Base-by-base conservation (phyloP, 768 basidiomycete genomes). In the Tubosaeta brunneosetosa region DNA sequence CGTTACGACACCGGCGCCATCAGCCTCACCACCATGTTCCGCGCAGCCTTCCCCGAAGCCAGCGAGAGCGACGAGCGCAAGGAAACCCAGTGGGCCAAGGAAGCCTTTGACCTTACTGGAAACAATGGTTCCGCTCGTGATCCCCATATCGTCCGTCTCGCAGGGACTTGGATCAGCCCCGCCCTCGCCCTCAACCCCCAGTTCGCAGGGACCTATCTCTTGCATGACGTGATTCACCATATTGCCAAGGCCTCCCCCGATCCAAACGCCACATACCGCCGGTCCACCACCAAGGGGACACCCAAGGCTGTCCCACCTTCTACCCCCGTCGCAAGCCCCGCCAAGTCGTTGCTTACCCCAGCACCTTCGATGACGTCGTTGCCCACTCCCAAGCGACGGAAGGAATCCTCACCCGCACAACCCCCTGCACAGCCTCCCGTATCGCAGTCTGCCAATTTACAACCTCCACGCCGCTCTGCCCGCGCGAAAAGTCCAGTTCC, bases 1-100 rank as follows among this genome's bases (percentile, higher is more conserved):
- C 84, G 94, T 50, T 94, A 89, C 61, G 94, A 97, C 71, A 95
- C 94, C 3, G 86, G 89, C 53, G 92, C 92, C 17, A 81, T 97
- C 71, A 89, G 86, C 57, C 80, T 94, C 10, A 95, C 94, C 10
- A 95, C 94, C 51, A 95, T 97, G 93, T 95, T 90, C 74, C 89
- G 93, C 53, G 93, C 93, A 8, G 92, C 92, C 0, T 97, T 92
- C 69, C 94, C 94, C 10, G 81, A 77, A 36, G 88, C 92, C 4
- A 73, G 75, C 40, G 90, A 93, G 2, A 73, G 77, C 44, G 83
- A 86, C 16, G 94, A 97, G 69, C 85, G 81, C 67, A 72, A 71
- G 12, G 94, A 97, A 68, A 76, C 88, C 38, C 77, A 81, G 38
- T 95, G 91, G 90, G 85, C 94, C 53, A 88, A 86, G 64, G 82